Conservation (phyloP, 495 filamentous ascomycete genomes). For the Oidiodendron maius region DNA sequence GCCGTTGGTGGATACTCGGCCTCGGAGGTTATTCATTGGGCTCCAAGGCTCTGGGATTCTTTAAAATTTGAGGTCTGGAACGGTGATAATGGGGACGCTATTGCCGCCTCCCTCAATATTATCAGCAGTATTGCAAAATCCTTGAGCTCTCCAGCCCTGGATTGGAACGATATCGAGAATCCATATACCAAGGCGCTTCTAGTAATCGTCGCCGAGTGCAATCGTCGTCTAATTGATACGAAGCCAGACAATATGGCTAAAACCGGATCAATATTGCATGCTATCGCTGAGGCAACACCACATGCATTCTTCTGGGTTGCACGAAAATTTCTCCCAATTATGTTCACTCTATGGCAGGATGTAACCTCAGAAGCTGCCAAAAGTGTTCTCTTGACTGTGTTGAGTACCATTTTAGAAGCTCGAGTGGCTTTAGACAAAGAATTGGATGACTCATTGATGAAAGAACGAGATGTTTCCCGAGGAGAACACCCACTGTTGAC, state of each 20-base stretch:
- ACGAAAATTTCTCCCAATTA: conserved; percentile 1
- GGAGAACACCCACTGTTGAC: background rate
- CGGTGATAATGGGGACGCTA: conserved; percentile 43
- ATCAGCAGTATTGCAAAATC: conserved; percentile 33
- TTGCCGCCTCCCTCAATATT: conserved; percentile 39
- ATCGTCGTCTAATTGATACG: conserved; percentile 9
- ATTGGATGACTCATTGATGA: background rate
- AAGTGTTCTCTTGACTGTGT: conserved; percentile 9
- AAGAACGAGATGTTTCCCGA: background rate
- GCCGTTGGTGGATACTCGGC: conserved; percentile 37
- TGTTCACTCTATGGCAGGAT: conserved; percentile 14
- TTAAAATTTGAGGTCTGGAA: conserved; percentile 55
- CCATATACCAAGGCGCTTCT: conserved; percentile 1
- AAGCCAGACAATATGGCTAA: conserved; percentile 3
- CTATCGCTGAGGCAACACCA: conserved; percentile 27
- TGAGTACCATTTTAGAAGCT: conserved; percentile 15
- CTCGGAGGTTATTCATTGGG: conserved; percentile 32
- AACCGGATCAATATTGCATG: conserved; percentile 30
- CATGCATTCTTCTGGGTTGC: conserved; percentile 11
- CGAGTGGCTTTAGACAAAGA: conserved; percentile 4
- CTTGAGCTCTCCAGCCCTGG: background rate
- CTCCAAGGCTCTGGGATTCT: conserved; percentile 42
- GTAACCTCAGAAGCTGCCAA: conserved; percentile 4
- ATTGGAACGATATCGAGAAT: background rate
- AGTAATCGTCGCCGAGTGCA: conserved; percentile 9